Evolutionary conservation across 2,329 filamentous ascomycete genomes (phyloP).

Genomic region (Colletotrichum sp.): DNA sequence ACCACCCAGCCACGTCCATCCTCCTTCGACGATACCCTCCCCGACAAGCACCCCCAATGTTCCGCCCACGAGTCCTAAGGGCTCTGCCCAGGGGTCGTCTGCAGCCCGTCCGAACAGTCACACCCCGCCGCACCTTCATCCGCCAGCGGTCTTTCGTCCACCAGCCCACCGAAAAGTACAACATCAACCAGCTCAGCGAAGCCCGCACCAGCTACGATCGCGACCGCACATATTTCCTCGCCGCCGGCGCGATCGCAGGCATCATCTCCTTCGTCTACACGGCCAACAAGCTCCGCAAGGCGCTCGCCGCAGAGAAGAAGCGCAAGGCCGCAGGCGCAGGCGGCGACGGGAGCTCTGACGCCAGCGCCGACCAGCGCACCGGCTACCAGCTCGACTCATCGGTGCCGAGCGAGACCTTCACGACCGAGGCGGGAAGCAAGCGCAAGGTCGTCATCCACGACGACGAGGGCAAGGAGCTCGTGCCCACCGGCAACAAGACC

Average conservation of each 20-base stretch:
- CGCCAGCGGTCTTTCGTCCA: conserved; percentile 26
- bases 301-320: conserved; percentile 37
- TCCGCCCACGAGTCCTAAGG: conserved; percentile 30
- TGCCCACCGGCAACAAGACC: conserved; percentile 81
- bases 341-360: conserved; percentile 17
- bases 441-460: conserved; percentile 68
- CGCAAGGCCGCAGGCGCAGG: conserved; percentile 22
- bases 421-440: conserved; percentile 52
- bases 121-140: conserved; percentile 39
- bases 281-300: conserved; percentile 54
- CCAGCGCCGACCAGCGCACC: not conserved
- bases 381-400: conserved; percentile 45
- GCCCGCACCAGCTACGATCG: conserved; percentile 54
- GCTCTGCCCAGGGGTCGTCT: conserved; percentile 26
- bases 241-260: conserved; percentile 55
- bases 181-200: conserved; percentile 52
- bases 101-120: conserved; percentile 14
- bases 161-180: conserved; percentile 52
- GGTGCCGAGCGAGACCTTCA: conserved; percentile 50
- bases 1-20: not conserved
- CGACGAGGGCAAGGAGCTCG: conserved; percentile 73
- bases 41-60: conserved; percentile 25
- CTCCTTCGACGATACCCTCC: not conserved
- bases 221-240: conserved; percentile 56
- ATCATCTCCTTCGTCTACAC: conserved; percentile 56